These are phyloP conservation scores for Flaveria sonorensis DNA, from an alignment of 129 eudicot genomes.

Conservation along the genomic window DNA sequence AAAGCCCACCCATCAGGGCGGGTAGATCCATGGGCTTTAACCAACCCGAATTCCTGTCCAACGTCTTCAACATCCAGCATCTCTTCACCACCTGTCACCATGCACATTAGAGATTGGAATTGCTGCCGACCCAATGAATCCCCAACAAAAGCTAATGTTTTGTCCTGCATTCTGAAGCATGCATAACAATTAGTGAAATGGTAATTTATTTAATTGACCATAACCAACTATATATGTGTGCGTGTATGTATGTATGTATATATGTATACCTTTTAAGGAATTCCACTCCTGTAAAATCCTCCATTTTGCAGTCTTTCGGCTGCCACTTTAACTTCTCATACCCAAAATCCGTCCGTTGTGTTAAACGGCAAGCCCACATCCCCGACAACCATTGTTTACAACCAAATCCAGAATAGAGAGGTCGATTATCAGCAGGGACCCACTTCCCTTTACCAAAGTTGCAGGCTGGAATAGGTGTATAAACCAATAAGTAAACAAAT, in stretches of 20 bases:
- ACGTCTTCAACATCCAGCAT: slow-evolving; percentile 63
- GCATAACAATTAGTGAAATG: slow-evolving; percentile 7
- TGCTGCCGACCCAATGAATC: slow-evolving; percentile 90
- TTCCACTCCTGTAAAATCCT: slow-evolving; percentile 56
- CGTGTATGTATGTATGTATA: too few relatives aligned
- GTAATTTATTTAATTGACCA: background rate
- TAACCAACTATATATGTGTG: background rate
- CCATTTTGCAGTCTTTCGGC: slow-evolving; percentile 74
- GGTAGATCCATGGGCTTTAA: slow-evolving; percentile 53
- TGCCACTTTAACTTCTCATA: slow-evolving; percentile 83
- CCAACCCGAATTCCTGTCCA: slow-evolving; percentile 71
- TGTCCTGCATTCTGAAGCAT: slow-evolving; percentile 67
- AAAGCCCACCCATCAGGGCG: slow-evolving; percentile 95
- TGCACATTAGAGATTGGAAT: slow-evolving; percentile 88
- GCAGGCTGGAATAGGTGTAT: slow-evolving; percentile 53
- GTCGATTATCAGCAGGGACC: slow-evolving; percentile 63
- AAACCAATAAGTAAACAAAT: slow-evolving; percentile 13
- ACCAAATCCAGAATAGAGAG: slow-evolving; percentile 79
- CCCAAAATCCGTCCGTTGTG: slow-evolving; percentile 75
- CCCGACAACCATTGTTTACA: slow-evolving; percentile 83
- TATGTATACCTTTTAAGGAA: slow-evolving; percentile 56
- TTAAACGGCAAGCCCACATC: slow-evolving; percentile 94
- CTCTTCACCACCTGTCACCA: slow-evolving; percentile 71
- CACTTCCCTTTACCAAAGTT: slow-evolving; percentile 81
- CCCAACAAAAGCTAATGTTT: slow-evolving; percentile 83